Conservation (phyloP, 345 rosid genomes). For the Hibiscus syriacus region DNA sequence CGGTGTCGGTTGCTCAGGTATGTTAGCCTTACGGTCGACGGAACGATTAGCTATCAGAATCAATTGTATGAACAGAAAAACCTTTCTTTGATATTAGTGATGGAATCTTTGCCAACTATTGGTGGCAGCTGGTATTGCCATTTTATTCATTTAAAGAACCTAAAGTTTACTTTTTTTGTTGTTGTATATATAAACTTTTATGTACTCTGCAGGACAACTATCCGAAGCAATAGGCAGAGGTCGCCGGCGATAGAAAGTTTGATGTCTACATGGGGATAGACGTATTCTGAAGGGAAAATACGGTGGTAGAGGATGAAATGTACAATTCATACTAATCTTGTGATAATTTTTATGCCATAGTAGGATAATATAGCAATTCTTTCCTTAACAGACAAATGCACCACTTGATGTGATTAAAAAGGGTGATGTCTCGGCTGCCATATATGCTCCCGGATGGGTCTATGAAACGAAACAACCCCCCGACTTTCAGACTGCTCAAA, state of each 20-base stretch:
- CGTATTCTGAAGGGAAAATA: conserved; percentile 63
- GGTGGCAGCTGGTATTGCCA: conserved; percentile 58
- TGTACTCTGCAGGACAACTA: conserved; percentile 37
- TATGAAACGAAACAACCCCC: conserved; percentile 75
- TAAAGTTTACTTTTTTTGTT: neutral
- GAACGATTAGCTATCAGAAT: conserved; percentile 58
- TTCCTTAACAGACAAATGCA: conserved; percentile 43
- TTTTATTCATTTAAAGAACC: neutral
- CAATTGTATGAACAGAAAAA: conserved; percentile 54
- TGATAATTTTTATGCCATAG: neutral
- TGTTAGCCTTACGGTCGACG: conserved; percentile 57
- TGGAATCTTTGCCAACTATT: conserved; percentile 70
- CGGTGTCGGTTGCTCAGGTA: conserved; percentile 39
- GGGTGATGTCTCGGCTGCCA: conserved; percentile 64
- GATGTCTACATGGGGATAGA: conserved; percentile 89
- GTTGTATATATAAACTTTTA: neutral
- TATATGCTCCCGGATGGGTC: conserved; percentile 93
- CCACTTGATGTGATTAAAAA: conserved; percentile 69
- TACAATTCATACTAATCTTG: conserved; percentile 19
- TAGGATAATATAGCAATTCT: too few species aligned
- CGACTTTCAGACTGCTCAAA: conserved; percentile 76
- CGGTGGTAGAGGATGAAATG: conserved; percentile 82
- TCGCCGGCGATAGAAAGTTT: conserved; percentile 63
- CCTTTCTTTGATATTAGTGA: conserved; percentile 80
- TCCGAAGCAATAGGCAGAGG: conserved; percentile 55